Base-by-base conservation (phyloP, 1,284 basidiomycete species). In the Golubevia pallescens region DNA sequence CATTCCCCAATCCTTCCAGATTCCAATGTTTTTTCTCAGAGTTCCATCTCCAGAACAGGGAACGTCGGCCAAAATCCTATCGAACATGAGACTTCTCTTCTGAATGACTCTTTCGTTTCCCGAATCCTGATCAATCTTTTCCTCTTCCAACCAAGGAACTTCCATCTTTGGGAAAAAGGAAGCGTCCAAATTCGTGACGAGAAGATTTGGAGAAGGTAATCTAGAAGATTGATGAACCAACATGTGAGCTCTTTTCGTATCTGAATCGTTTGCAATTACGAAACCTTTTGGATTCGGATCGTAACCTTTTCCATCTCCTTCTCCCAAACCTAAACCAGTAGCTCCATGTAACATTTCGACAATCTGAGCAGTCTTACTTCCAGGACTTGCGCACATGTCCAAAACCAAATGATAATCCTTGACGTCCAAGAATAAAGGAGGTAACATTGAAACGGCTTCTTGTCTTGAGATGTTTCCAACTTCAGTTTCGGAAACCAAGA, bases 381-480 rank as follows among this genome's bases (percentile, higher is more conserved):
- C 97, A 0, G 97, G 97, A 1, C 97, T 96, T n/a, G 97, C 97
- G 84, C 96, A 99, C 93, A 97, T 94, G 87, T 99, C 96, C 76
- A 99, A 90, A 14, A 84, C 82, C 42, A 83, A 63, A 63, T 84
- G 82, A 60, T 83, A 69, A 5, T 77, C 79, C 57, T 94, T 89
- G n/a, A 99, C 94, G 69, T 96, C 93, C 59, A 99, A 89, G 77
- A 99, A 92, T 1, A 99, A 89, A 1, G 97, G 96, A 2, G 97
- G 97, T 21, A 99, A 88, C 97, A 99, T 99, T 80, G 94, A 97
- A 62, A 99, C 97, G 21, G 94, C 95, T 87, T 99, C 97, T 87
- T 98, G 95, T 21, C 97, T 89, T 8, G 94, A 97, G 65, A 99
- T 90, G 80, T 98, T 98, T 61, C 97, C 96, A 32, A 96, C 94